These are phyloP conservation scores for Combretum micranthum DNA, from an alignment of 345 rosid species.

Conservation along the genomic window DNA sequence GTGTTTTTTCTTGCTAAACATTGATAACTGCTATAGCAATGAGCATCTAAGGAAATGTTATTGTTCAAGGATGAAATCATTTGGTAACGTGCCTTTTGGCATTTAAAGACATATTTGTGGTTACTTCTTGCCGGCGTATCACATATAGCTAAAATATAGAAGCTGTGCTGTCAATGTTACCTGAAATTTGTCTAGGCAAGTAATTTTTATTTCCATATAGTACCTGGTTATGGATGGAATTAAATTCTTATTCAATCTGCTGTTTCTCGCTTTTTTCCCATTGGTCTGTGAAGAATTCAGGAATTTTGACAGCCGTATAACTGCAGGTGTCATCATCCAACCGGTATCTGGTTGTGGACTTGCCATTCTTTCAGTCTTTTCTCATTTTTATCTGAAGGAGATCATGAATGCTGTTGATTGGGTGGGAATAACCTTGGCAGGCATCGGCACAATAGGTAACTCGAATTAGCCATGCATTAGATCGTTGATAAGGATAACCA, in stretches of 20 bases:
- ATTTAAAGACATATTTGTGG: too few relatives aligned
- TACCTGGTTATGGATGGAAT: neutral
- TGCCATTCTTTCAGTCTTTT: constrained; percentile 82
- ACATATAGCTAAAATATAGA: too few relatives aligned
- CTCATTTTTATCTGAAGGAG: constrained; percentile 93
- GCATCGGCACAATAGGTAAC: constrained; percentile 95
- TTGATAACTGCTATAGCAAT: too few relatives aligned
- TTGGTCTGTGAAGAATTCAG: neutral
- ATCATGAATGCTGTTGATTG: constrained; percentile 90
- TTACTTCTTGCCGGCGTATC: too few relatives aligned
- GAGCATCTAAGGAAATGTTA: too few relatives aligned
- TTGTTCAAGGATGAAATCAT: too few relatives aligned
- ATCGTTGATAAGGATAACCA: neutral
- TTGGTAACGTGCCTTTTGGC: too few relatives aligned
- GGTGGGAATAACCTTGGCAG: constrained; percentile 90
- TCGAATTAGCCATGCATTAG: constrained; percentile 13
- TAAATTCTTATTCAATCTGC: neutral
- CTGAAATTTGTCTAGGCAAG: neutral
- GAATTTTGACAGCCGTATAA: constrained; percentile 10
- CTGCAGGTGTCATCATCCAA: constrained; percentile 89
- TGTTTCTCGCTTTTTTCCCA: constrained; percentile 1
- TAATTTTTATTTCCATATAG: neutral
- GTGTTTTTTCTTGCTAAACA: too few relatives aligned
- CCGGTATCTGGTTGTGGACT: constrained; percentile 99
- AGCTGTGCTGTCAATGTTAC: too few relatives aligned